These are phyloP conservation scores for Neurospora sp. DNA, from an alignment of 495 filamentous ascomycete genomes.

Conservation along the genomic window DNA sequence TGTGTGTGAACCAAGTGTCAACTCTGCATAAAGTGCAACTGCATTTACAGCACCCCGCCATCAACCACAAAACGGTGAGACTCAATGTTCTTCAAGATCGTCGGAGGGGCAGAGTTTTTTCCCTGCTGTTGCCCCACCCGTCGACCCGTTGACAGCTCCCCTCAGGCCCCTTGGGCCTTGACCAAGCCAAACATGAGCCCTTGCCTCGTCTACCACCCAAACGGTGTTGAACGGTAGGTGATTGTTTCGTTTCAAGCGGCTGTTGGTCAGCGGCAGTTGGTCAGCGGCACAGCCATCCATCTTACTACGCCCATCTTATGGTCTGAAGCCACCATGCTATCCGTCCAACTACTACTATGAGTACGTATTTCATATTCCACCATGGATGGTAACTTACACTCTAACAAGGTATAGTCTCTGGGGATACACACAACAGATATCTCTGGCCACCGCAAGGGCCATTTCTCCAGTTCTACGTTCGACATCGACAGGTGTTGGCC, in stretches of 20 bases:
- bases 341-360: not conserved
- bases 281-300: slow-evolving; percentile 15
- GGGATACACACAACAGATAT: not conserved
- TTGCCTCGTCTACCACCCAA: not conserved
- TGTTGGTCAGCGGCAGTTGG: slow-evolving; percentile 18
- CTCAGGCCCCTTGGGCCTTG: not conserved
- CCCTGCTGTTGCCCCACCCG: not conserved
- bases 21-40: not conserved
- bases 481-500: not conserved
- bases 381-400: not conserved
- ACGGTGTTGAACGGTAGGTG: not conserved
- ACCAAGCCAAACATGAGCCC: not conserved
- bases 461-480: not conserved
- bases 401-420: not conserved
- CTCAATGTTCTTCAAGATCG: not conserved
- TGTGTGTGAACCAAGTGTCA: not conserved
- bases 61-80: not conserved
- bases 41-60: not conserved
- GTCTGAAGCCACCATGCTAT: not conserved
- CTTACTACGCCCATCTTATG: not conserved
- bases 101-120: not conserved
- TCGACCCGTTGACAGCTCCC: not conserved
- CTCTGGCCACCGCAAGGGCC: not conserved
- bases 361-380: not conserved
- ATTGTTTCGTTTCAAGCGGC: slow-evolving; percentile 6